phyloP scores from a whole-genome alignment of 2,329 filamentous ascomycete species.

The Claviceps maximensis region DNA sequence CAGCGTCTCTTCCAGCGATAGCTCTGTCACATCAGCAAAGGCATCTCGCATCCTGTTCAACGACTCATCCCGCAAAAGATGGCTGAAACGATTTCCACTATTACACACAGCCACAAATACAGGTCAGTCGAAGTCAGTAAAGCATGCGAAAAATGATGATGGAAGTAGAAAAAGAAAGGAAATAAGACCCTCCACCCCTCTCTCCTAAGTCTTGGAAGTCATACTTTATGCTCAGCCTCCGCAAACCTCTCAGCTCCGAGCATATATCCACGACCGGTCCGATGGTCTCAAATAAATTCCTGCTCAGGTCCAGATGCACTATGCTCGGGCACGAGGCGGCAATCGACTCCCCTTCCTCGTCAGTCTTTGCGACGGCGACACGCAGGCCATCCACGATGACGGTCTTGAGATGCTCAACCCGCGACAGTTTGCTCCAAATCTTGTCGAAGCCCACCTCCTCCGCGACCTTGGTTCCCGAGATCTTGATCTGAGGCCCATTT shows the following conservation, averaged over 20 bases:
- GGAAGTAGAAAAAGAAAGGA: neutral
- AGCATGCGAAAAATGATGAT: neutral
- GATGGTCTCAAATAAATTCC: constrained; percentile 64
- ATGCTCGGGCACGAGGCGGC: constrained; percentile 49
- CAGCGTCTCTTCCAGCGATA: constrained; percentile 55
- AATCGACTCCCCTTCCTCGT: constrained; percentile 25
- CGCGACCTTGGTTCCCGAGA: constrained; percentile 62
- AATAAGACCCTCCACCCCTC: neutral
- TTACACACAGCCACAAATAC: neutral
- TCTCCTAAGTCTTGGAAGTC: too few species aligned
- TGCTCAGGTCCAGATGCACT: constrained; percentile 68
- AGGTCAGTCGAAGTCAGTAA: neutral
- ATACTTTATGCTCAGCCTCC: constrained; percentile 53
- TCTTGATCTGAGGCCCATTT: constrained; percentile 41
- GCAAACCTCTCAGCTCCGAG: constrained; percentile 51
- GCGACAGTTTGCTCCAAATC: constrained; percentile 65
- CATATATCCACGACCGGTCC: constrained; percentile 59
- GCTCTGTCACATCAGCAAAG: constrained; percentile 40
- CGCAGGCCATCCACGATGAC: constrained; percentile 69
- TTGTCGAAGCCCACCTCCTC: constrained; percentile 95
- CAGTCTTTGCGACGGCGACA: constrained; percentile 31
- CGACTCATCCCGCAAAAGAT: constrained; percentile 23
- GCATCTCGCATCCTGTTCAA: constrained; percentile 22
- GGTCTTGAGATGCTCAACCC: constrained; percentile 63
- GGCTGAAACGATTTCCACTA: constrained; percentile 61